Evolutionary conservation across 768 basidiomycete species (phyloP), one percentile per base, ranked within the genome.

Genomic region (Tylopilus felleus): DNA sequence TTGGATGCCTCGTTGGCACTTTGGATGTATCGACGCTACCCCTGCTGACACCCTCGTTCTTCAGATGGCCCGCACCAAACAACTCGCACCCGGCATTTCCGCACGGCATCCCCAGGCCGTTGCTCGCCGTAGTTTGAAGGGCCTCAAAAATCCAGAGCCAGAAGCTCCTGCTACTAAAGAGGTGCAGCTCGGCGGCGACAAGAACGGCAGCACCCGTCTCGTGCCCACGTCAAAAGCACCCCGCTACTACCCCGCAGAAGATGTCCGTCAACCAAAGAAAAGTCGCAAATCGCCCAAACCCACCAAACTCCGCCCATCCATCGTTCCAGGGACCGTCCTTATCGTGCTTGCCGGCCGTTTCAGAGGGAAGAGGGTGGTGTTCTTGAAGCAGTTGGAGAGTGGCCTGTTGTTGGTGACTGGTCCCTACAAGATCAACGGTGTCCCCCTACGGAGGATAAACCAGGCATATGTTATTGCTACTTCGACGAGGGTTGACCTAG

Each of bases 381-480:
- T 93, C 77, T 79, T 99, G 78, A 97, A 97, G 83, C 93, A 95
- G 80, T 77, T 98, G 72, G 81, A 82, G 65, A 88, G 88, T 58
- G 97, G 97, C 51, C 75, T 99, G 68, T 76, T 99, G 67, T 80
- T 99, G 75, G 93, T 99, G 65, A 93, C 95, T 36, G 97, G 97
- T 52, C 97, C 97, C 45, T 98, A 84, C 85, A 96, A 93, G 82
- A 73, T 98, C 73, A 99, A 99, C 75, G 97, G 97, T 71, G 96
- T 99, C 43, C 97, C 97, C 64, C 82, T 99, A 72, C 84, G 95
- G 73, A 85, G 97, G 73, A 94, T 99, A 56, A 96, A 94, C 80
- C 96, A 98, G 79, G 93, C 97, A 51, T 99, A 99, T 72, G 93
- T 95, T 58, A 98, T 99, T 68, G 93, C 96, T 54, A 99, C 97